Evolutionary conservation across 139 green algal species (phyloP).

Genomic region (Coccomyxa sp.): DNA sequence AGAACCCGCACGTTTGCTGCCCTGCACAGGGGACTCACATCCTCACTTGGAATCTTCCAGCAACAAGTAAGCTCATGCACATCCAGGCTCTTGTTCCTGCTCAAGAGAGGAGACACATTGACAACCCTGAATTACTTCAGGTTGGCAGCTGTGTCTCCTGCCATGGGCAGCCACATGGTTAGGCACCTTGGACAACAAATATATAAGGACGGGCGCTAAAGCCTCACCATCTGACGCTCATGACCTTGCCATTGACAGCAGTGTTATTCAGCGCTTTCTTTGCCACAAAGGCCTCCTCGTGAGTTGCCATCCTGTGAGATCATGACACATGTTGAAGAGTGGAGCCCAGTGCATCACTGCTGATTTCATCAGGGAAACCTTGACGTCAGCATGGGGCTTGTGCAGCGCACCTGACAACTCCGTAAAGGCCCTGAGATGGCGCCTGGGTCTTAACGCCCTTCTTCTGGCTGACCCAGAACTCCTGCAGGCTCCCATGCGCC

Average conservation of each 20-base stretch:
- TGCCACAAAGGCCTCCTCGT: not conserved
- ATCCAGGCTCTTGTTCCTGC: not conserved
- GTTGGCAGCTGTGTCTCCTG: no score
- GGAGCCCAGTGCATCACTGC: not conserved
- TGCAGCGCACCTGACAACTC: not conserved
- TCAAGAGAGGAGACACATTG: not conserved
- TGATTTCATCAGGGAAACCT: not conserved
- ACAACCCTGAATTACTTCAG: no score
- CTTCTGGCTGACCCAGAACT: conserved; percentile 8
- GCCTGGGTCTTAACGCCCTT: not conserved
- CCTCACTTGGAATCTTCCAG: not conserved
- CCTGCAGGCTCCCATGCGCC: not conserved
- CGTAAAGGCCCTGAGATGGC: not conserved
- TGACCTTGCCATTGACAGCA: not conserved
- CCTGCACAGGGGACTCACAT: not conserved
- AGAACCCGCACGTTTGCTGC: not conserved
- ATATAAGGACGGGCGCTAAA: not conserved
- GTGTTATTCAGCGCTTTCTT: not conserved
- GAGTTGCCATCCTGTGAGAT: not conserved
- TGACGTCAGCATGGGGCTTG: not conserved
- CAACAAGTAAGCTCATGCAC: not conserved
- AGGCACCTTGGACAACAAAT: no score
- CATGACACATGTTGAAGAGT: not conserved
- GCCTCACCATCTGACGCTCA: not conserved
- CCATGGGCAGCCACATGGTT: no score